Base-by-base conservation (phyloP, 2,329 filamentous ascomycete genomes). In the Colletotrichum gigasporum region DNA sequence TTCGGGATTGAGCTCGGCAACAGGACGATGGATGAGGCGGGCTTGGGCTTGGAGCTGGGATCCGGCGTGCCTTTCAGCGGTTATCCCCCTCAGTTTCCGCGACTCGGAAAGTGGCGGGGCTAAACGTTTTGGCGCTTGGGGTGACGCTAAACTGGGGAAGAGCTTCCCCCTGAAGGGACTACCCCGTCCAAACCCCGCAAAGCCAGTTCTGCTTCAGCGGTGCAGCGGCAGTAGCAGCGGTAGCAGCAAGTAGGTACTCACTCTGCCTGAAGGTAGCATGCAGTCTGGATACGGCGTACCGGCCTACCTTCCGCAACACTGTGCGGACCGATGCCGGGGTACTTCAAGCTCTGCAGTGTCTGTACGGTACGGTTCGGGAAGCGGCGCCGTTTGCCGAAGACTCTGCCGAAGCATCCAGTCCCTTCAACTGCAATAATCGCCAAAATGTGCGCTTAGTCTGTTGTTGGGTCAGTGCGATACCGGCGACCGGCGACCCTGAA, bases 1-100 rank as follows among this genome's bases (percentile, higher is more conserved):
- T 62, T 65, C 62, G 62, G 62, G 62, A 65, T 50, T 65, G 62
- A 62, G 62, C 57, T 65, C 62, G 62, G 62, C 62, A 65, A 65
- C 32, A 39, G 26, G 39, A 55, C 26, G 39, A 42, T 55, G 30
- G 47, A 35, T 48, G 30, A 18, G 20, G 28, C 18, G 48, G 20
- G 28, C 18, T 28, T 35, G 42, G 26, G 59, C 59, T 63, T 63
- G 28, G 52, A 44, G 42, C 24, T 41, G 41, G 28, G 24, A 56
- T 41, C 51, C n/a, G 24, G 32, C 28, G 26, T 41, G 39, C 26
- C 22, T 41, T 35, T 32, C 28, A 58, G 60, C 53, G 41, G 32
- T 44, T 42, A 20, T 20, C 56, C 62, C 57, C 57, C 47, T 53
- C 56, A 24, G 16, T 41, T 61, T 64, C 61, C 61, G 61, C 48